These are phyloP conservation scores for Scheffersomyces quercinus DNA, from an alignment of 1,139 yeast genomes.

Conservation along the genomic window DNA sequence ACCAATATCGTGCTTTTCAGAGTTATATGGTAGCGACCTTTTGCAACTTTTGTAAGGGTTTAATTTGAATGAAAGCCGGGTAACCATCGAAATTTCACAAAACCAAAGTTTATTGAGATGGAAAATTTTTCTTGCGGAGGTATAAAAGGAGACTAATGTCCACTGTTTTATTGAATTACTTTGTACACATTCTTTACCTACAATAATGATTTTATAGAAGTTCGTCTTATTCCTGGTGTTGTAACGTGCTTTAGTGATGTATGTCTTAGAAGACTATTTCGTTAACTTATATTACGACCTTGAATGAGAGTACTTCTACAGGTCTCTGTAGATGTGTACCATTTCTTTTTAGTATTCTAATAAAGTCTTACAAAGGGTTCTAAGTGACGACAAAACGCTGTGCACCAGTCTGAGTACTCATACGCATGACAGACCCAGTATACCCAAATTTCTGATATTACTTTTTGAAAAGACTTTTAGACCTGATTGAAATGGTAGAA, in stretches of 20 bases:
- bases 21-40: too few relatives aligned
- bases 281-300: background rate
- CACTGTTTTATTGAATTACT: background rate
- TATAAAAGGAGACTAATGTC: background rate
- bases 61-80: background rate
- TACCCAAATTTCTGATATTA: constrained; percentile 47
- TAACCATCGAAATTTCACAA: background rate
- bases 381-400: constrained; percentile 50
- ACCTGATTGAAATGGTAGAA: too few relatives aligned
- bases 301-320: background rate
- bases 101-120: too few relatives aligned
- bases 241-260: background rate
- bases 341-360: background rate
- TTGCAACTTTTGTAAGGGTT: too few relatives aligned
- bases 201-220: background rate
- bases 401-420: constrained; percentile 56
- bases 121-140: background rate
- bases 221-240: background rate
- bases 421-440: constrained; percentile 48
- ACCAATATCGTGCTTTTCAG: too few relatives aligned
- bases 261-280: background rate
- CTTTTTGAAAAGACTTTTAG: background rate
- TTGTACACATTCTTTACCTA: background rate
- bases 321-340: background rate
- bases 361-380: background rate